Percentiles rank a stretch among this genome's conserved stretches.
Conservation (phyloP, 306 rosid genomes). For the Cotoneaster glaucophyllus region DNA sequence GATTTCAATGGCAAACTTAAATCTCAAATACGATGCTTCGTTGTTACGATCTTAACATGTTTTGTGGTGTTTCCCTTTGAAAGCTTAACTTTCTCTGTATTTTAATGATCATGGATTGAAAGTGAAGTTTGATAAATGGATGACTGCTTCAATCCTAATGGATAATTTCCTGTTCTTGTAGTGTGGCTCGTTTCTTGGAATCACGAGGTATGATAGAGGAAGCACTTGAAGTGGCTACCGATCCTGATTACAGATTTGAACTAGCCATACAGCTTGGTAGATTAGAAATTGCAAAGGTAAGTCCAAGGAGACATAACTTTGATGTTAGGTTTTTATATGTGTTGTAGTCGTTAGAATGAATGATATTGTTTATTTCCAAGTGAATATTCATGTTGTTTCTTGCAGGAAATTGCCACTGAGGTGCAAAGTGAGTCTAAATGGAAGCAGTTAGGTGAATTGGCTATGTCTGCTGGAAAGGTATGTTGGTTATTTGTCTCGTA, state of each 20-base stretch:
- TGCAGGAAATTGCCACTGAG: slow-evolving; percentile 77
- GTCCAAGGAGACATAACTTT: slow-evolving; percentile 16
- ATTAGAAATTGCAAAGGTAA: slow-evolving; percentile 90
- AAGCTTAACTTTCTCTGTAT: not conserved
- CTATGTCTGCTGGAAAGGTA: slow-evolving; percentile 95
- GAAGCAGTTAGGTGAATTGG: slow-evolving; percentile 98
- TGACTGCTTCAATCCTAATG: slow-evolving; percentile 16
- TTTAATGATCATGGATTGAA: not conserved
- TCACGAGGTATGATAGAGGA: slow-evolving; percentile 98
- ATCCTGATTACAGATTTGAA: slow-evolving; percentile 93
- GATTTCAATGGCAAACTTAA: not conserved
- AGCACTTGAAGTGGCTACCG: slow-evolving; percentile 96
- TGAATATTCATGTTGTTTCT: slow-evolving; percentile 11
- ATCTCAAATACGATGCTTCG: not conserved
- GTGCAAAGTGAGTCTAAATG: slow-evolving; percentile 92
- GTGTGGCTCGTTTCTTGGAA: slow-evolving; percentile 99
- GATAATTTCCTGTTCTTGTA: slow-evolving; percentile 16
- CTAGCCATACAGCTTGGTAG: slow-evolving; percentile 94
- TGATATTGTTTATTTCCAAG: slow-evolving; percentile 4
- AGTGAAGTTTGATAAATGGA: not conserved
- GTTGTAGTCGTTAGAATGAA: not conserved
- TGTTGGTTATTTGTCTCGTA: not conserved
- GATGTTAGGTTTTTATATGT: not conserved
- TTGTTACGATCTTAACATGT: not conserved
- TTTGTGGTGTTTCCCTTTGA: not conserved